Conservation (phyloP, 495 filamentous ascomycete species). For the Annulohypoxylon stygium region DNA sequence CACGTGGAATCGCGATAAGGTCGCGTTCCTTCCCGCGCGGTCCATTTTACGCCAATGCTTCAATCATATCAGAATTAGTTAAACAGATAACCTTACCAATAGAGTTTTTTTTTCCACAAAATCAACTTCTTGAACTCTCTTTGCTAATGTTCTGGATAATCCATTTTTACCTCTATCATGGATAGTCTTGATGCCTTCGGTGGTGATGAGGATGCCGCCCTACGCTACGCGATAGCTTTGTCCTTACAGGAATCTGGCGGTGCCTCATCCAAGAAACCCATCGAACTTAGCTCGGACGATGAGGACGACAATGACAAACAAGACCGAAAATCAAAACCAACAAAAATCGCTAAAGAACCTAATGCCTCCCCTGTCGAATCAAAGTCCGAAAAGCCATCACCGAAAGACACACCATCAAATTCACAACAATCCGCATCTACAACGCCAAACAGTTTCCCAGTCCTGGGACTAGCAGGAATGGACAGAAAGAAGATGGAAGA, state of each 20-base stretch:
- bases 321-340: constrained; percentile 35
- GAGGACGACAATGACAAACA: constrained; percentile 45
- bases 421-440: constrained; percentile 16
- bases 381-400: background rate
- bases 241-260: constrained; percentile 54
- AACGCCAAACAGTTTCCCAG: constrained; percentile 14
- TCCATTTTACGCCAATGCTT: constrained; percentile 22
- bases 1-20: constrained; percentile 43
- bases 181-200: constrained; percentile 39
- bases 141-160: background rate
- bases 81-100: background rate
- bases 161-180: constrained; percentile 31
- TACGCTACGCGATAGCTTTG: constrained; percentile 59
- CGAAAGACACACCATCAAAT: background rate
- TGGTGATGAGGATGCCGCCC: constrained; percentile 61
- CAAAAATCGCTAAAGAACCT: constrained; percentile 24
- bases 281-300: constrained; percentile 44
- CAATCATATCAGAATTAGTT: background rate
- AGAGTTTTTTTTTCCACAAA: background rate
- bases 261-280: constrained; percentile 28
- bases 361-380: background rate
- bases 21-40: constrained; percentile 30
- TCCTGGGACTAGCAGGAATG: constrained; percentile 60
- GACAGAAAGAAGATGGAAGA: constrained; percentile 88
- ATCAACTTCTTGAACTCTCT: background rate